Evolutionary conservation across 2,329 filamentous ascomycete genomes (phyloP), one percentile per base, ranked within the genome.

Genomic region (Cladorrhinum sp.): DNA sequence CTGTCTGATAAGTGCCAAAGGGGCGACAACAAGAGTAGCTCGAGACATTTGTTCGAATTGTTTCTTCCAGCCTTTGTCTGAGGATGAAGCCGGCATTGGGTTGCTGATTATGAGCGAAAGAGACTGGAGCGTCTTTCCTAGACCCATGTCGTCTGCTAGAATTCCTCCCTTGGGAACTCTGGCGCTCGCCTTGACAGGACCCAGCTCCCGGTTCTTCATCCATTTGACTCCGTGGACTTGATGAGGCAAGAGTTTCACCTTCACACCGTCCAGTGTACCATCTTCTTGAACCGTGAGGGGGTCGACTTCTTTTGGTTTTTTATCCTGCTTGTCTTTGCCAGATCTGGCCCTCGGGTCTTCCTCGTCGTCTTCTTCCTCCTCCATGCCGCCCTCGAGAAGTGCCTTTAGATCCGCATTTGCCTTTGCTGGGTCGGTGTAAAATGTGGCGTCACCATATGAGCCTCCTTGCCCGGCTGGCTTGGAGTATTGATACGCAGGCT

Each of bases 81-180:
- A 18, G 16, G 84, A 81, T 49, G 83, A 81, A 61, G 80, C 76
- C 2, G 90, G 87, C 68, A 89, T 91, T 18, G 86, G 84, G 69
- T 98, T 96, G 58, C 83, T 89, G 38, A 99, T 81, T 48, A 99
- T 89, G 29, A 98, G 81, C 1, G 93, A 88, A 60, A 99, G 90
- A 1, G 93, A 92, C 76, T 99, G 95, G 13, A 99, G 84, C 0
- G 95, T 99, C 80, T 99, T 99, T 61, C 95, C 95, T 13, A 98
- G 79, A 66, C 93, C 93, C 93, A 98, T 96, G 72, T 99, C 95
- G 70, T 99, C 95, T 18, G 95, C 95, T 36, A 99, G 82, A 64
- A 99, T 96, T 18, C 95, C 95, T 36, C 95, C 95, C 68, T 96
- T 95, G 27, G 93, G 92, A 9, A 96, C 83, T 18, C 18, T 45